Conservation (phyloP, 805 yeast genomes). For the Ogataea methylovora region DNA sequence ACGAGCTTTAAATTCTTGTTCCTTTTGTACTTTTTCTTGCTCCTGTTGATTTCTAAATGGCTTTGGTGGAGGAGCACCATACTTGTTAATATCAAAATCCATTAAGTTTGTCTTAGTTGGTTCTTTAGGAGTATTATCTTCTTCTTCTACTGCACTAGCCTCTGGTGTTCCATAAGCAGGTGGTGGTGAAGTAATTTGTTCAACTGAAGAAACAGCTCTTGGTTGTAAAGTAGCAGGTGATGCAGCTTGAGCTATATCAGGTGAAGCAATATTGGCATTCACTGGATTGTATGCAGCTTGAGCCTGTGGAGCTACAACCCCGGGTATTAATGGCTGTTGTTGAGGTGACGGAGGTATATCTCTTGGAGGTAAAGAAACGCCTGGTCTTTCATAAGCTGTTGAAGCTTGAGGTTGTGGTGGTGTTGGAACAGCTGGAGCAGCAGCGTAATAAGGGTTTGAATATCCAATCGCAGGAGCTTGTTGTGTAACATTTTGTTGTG, state of each 20-base stretch:
- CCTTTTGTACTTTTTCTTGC: constrained; percentile 12
- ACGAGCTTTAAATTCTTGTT: constrained; percentile 16
- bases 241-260: constrained; percentile 6
- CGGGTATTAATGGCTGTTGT: constrained; percentile 1
- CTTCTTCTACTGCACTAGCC: not conserved
- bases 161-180: constrained; percentile 4
- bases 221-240: constrained; percentile 1
- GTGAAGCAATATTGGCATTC: constrained; percentile 1
- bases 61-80: constrained; percentile 43
- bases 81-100: constrained; percentile 29
- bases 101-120: constrained; percentile 9
- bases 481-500: constrained; percentile 5
- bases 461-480: constrained; percentile 2
- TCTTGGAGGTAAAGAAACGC: constrained; percentile 1
- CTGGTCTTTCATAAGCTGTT: constrained; percentile 3
- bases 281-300: not conserved
- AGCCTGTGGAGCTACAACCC: constrained; percentile 2
- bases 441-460: not conserved
- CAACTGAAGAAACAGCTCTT: constrained; percentile 1
- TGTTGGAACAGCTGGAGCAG: constrained; percentile 1
- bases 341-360: not conserved
- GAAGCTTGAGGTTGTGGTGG: constrained; percentile 2
- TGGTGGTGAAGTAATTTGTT: constrained; percentile 1
- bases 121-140: constrained; percentile 1
- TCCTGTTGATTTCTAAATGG: constrained; percentile 21